These are phyloP conservation scores for Hyaloscypha finlandica DNA, from an alignment of 495 filamentous ascomycete genomes.

Conservation along the genomic window DNA sequence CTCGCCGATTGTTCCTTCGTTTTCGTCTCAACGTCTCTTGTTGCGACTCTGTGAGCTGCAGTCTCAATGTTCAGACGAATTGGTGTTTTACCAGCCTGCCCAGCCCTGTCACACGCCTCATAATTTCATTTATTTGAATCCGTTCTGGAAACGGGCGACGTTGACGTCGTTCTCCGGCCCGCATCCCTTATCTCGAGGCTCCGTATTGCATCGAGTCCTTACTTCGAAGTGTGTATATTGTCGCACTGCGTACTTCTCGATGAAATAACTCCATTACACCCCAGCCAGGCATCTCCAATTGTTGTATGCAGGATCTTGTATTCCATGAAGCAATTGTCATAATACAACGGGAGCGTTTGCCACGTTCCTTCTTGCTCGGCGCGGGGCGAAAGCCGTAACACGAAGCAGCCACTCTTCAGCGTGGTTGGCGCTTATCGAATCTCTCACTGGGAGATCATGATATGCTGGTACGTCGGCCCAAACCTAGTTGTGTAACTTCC, in stretches of 20 bases:
- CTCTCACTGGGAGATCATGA: conserved; percentile 12
- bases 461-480: conserved; percentile 15
- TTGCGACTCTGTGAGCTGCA: neutral
- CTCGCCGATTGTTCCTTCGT: neutral
- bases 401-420: conserved; percentile 1
- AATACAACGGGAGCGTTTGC: neutral
- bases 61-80: neutral
- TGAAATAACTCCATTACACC: neutral
- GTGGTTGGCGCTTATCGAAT: neutral
- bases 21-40: neutral
- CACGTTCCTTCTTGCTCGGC: neutral
- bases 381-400: neutral
- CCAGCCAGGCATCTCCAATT: neutral
- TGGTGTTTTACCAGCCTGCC: neutral
- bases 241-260: neutral
- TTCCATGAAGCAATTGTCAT: neutral
- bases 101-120: neutral
- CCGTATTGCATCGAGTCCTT: neutral
- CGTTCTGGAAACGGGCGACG: neutral
- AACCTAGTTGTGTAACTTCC: neutral
- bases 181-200: neutral
- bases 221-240: neutral
- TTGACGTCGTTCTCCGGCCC: neutral
- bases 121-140: neutral
- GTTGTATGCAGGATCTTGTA: neutral